Evolutionary conservation across 331 rosid species (phyloP).

Genomic region (Saraca asoca): DNA sequence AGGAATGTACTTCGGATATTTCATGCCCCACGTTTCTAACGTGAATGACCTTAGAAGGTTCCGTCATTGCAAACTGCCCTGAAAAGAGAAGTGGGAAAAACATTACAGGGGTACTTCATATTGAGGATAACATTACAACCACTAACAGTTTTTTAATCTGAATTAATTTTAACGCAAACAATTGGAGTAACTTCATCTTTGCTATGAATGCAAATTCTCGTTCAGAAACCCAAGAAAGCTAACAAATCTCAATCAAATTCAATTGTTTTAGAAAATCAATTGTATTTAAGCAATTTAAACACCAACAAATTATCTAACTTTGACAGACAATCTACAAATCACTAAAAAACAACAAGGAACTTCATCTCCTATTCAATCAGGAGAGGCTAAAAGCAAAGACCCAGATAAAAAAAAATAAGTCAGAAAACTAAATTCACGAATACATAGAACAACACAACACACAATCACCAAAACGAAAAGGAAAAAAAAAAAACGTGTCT

Average conservation of each 20-base stretch:
- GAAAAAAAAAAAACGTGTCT: constrained; percentile 10
- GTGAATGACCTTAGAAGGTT: constrained; percentile 93
- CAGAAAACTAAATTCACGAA: constrained; percentile 28
- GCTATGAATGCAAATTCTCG: constrained; percentile 15
- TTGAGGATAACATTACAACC: neutral
- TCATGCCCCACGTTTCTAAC: constrained; percentile 97
- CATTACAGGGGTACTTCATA: constrained; percentile 2
- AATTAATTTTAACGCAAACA: constrained; percentile 22
- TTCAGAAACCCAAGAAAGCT: constrained; percentile 6
- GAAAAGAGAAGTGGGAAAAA: constrained; percentile 23
- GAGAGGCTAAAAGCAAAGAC: constrained; percentile 8
- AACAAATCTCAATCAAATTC: constrained; percentile 8
- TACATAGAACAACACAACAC: constrained; percentile 11
- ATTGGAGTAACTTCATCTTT: constrained; percentile 13
- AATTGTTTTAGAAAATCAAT: constrained; percentile 22
- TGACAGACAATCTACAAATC: constrained; percentile 4
- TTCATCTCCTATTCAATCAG: constrained; percentile 27
- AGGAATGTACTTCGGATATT: constrained; percentile 72
- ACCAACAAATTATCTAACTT: constrained; percentile 8
- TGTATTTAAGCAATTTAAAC: constrained; percentile 10
- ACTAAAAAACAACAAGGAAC: constrained; percentile 7
- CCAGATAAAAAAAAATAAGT: constrained; percentile 35
- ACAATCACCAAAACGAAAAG: neutral
- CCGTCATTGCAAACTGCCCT: constrained; percentile 66
- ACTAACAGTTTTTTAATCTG: neutral